These are phyloP conservation scores for Citrus australasica DNA, from an alignment of 345 rosid genomes.

Conservation along the genomic window DNA sequence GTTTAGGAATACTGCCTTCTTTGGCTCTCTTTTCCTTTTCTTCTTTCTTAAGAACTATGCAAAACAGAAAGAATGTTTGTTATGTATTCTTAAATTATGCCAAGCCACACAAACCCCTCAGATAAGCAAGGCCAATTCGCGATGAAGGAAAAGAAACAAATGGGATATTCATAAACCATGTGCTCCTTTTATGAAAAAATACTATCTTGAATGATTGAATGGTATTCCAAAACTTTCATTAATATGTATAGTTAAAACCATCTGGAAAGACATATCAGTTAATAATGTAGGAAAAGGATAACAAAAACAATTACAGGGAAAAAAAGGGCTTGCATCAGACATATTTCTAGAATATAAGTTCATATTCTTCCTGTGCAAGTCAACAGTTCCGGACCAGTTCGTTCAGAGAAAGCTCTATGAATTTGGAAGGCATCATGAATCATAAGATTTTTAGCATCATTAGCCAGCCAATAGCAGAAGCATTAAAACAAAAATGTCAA, in stretches of 20 bases:
- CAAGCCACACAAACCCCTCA: not conserved
- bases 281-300: not conserved
- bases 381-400: not conserved
- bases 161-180: not conserved
- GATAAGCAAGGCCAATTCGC: not conserved
- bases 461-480: not conserved
- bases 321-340: not conserved
- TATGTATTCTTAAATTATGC: not conserved
- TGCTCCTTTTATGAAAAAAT: not conserved
- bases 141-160: not conserved
- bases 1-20: slow-evolving; percentile 54
- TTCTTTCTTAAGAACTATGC: slow-evolving; percentile 72
- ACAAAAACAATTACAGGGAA: not conserved
- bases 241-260: not conserved
- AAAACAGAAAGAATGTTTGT: slow-evolving; percentile 10
- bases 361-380: not conserved
- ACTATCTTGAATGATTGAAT: not conserved
- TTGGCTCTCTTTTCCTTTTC: slow-evolving; percentile 73
- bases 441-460: not conserved
- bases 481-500: not conserved
- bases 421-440: not conserved
- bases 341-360: not conserved
- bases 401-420: not conserved
- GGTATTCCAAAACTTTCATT: not conserved
- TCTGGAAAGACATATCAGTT: not conserved